These are phyloP conservation scores for Fusarium annulatum DNA, from an alignment of 2,329 filamentous ascomycete species.

Conservation along the genomic window DNA sequence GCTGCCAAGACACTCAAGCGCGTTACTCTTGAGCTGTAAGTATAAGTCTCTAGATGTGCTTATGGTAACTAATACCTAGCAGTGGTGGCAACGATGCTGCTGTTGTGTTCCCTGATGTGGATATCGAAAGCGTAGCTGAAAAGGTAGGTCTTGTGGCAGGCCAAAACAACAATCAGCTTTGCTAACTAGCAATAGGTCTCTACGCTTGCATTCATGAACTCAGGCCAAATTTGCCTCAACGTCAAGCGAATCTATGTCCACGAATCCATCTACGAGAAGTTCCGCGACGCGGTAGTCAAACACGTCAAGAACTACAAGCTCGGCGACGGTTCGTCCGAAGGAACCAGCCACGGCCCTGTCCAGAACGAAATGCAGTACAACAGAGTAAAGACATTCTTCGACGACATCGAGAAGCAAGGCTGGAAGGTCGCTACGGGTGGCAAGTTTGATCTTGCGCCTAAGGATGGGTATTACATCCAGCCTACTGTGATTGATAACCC, in stretches of 20 bases:
- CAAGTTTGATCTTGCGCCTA: constrained; percentile 35
- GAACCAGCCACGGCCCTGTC: constrained; percentile 64
- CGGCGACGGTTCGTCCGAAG: constrained; percentile 55
- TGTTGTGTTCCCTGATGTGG: constrained; percentile 68
- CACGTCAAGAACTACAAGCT: constrained; percentile 56
- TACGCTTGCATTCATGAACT: constrained; percentile 66
- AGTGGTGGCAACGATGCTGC: constrained; percentile 68
- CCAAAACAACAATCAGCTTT: background rate
- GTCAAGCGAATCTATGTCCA: constrained; percentile 73
- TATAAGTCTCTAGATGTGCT: background rate
- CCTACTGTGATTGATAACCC: constrained; percentile 71
- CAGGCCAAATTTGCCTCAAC: constrained; percentile 53
- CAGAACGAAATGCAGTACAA: constrained; percentile 75
- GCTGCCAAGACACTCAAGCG: constrained; percentile 68
- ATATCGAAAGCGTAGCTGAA: constrained; percentile 53
- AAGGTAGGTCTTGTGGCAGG: constrained; percentile 47
- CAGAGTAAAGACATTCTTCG: constrained; percentile 57
- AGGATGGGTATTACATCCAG: constrained; percentile 65
- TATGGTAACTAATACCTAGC: constrained; percentile 23
- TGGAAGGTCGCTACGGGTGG: constrained; percentile 56
- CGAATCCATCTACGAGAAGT: constrained; percentile 66
- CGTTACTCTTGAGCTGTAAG: constrained; percentile 66
- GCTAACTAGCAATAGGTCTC: constrained; percentile 44
- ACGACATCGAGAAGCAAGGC: constrained; percentile 59
- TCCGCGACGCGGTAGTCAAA: constrained; percentile 55